Evolutionary conservation across 345 rosid species (phyloP), one percentile per base, ranked within the genome.

Genomic region (Capsella bursapastoris): DNA sequence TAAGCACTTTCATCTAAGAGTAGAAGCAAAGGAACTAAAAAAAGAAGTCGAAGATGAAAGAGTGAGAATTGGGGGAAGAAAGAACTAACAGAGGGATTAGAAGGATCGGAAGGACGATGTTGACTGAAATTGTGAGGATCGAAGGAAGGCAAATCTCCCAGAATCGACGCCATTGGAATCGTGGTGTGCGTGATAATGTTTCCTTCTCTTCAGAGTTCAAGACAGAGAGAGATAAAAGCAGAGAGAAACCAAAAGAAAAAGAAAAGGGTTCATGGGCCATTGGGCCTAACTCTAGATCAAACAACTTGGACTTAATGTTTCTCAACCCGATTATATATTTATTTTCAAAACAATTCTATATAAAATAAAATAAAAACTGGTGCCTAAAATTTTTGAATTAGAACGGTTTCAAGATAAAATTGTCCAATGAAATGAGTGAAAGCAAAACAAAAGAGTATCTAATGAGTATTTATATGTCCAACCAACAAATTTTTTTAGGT

Each of bases 101-200:
- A 86, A 62, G 95, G 93, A 83, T 86, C 95, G 37, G 96, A 83
- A 16, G 96, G 91, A 44, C 98, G 86, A 71, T 85, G 93, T 78
- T 88, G 95, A 85, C 89, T 86, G 79, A 90, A 92, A 81, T 90
- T 92, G 79, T 88, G 90, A 65, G 96, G 95, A 79, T 92, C 88
- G 53, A 85, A 85, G 9, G 98, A 90, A 63, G 98, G 98, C 81
- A 83, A 86, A 66, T 85, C 89, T 38, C 94, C 89, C 52, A 88
- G 84, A 77, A 83, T 76, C 74, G 93, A 87, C 73, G 90, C 93
- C 98, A 92, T 89, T 67, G 50, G 47, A 65, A 3, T 55, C 25
- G 41, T 43, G 13, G 12, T n/a, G 32, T 43, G 16, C 18, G 4
- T 11, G 7, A 15, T 48, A 27, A 63, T 72, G 57, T 71, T 67